phyloP scores from a whole-genome alignment of 2,329 filamentous ascomycete species.

The Escovopsis sp. region DNA sequence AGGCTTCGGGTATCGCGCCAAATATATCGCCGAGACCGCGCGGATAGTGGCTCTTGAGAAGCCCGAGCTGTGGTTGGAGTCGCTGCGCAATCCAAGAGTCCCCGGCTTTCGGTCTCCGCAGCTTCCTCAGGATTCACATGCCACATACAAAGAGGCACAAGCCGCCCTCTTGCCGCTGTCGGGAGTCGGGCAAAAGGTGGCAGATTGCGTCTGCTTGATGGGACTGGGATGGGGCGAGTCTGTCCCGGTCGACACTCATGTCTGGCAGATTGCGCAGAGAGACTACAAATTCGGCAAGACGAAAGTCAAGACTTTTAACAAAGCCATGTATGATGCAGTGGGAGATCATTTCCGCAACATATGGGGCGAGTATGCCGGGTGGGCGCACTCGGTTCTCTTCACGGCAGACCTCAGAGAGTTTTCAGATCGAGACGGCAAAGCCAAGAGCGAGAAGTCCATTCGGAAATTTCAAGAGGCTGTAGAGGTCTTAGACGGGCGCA shows the following conservation, averaged over 20 bases:
- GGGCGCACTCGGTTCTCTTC: conserved; percentile 95
- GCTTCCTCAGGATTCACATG: conserved; percentile 29
- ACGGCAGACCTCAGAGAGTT: conserved; percentile 84
- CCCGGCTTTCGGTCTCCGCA: conserved; percentile 34
- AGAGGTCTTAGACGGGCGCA: conserved; percentile 5
- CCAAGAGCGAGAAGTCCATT: conserved; percentile 7
- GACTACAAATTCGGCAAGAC: conserved; percentile 88
- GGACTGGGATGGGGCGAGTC: conserved; percentile 91
- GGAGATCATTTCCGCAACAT: conserved; percentile 77
- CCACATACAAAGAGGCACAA: conserved; percentile 67
- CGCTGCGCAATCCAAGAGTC: conserved; percentile 62
- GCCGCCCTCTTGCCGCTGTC: conserved; percentile 63
- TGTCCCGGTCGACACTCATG: conserved; percentile 92
- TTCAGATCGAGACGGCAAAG: conserved; percentile 37
- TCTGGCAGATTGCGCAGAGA: conserved; percentile 94
- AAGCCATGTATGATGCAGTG: conserved; percentile 76
- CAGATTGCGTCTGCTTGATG: conserved; percentile 94
- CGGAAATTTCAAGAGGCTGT: background rate
- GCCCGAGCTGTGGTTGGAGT: conserved; percentile 60
- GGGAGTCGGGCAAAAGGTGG: conserved; percentile 91
- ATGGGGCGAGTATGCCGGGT: conserved; percentile 89
- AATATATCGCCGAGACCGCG: conserved; percentile 81
- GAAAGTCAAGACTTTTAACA: conserved; percentile 74
- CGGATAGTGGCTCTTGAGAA: conserved; percentile 52
- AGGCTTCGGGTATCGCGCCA: conserved; percentile 89